Evolutionary conservation across 495 filamentous ascomycete genomes (phyloP).

Genomic region (Lineolata rhizophorae): DNA sequence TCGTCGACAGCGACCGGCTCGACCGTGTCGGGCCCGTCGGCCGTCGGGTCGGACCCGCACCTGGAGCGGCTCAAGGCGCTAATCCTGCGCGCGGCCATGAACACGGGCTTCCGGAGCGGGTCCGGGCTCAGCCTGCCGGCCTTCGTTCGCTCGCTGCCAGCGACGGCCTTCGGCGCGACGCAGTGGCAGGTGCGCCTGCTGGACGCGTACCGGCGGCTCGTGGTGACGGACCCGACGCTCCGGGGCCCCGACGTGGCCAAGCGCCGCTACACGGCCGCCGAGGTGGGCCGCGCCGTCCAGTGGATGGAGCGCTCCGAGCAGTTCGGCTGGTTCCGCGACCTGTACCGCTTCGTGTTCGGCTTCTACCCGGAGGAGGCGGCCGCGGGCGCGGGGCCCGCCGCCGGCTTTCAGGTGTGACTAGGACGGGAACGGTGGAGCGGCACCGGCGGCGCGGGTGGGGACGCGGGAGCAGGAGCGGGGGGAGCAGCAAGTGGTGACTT

Average conservation of each 20-base stretch:
- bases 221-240: slow-evolving; percentile 46
- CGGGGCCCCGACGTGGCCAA: slow-evolving; percentile 25
- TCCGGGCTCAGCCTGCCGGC: slow-evolving; percentile 33
- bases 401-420: too few species aligned
- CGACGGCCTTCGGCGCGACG: slow-evolving; percentile 51
- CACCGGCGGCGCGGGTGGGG: too few species aligned
- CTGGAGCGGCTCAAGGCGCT: slow-evolving; percentile 51
- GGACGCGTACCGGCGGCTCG: slow-evolving; percentile 54
- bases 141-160: slow-evolving; percentile 56
- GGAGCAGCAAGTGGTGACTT: too few species aligned
- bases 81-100: slow-evolving; percentile 62
- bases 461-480: too few species aligned
- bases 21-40: too few species aligned
- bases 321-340: slow-evolving; percentile 54
- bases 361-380: slow-evolving; percentile 57
- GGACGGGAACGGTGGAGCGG: too few species aligned
- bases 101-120: slow-evolving; percentile 40
- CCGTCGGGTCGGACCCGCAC: slow-evolving; percentile 48
- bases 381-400: too few species aligned
- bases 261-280: slow-evolving; percentile 37
- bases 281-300: slow-evolving; percentile 52
- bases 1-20: slow-evolving; percentile 52
- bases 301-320: slow-evolving; percentile 47
- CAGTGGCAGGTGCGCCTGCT: slow-evolving; percentile 48
- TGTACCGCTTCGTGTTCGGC: slow-evolving; percentile 70